Percentiles rank a stretch among this genome's conserved stretches.
Evolutionary conservation across 2,329 filamentous ascomycete genomes (phyloP).

Genomic region (Xylaria sp.): DNA sequence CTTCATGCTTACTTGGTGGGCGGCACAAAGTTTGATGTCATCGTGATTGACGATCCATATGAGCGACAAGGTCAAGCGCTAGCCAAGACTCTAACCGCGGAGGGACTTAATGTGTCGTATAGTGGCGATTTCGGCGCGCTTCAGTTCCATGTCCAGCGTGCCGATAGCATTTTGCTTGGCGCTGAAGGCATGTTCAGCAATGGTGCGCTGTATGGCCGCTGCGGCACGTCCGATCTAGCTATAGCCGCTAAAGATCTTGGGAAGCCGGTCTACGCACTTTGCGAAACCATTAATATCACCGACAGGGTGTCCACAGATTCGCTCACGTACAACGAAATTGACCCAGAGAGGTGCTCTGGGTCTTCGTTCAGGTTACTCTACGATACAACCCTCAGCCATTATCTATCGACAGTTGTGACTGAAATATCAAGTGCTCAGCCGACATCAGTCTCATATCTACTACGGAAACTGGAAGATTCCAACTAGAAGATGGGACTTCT

Average conservation of each 20-base stretch:
- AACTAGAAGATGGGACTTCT: slow-evolving; percentile 44
- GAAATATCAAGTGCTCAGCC: slow-evolving; percentile 88
- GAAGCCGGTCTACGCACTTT: slow-evolving; percentile 85
- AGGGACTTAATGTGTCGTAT: slow-evolving; percentile 80
- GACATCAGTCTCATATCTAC: slow-evolving; percentile 75
- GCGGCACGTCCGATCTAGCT: slow-evolving; percentile 86
- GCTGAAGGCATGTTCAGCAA: slow-evolving; percentile 97
- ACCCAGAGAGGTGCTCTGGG: slow-evolving; percentile 68
- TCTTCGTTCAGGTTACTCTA: slow-evolving; percentile 74
- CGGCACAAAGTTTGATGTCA: slow-evolving; percentile 80
- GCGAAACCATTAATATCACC: slow-evolving; percentile 92
- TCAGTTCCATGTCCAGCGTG: slow-evolving; percentile 69
- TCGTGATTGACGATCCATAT: slow-evolving; percentile 76
- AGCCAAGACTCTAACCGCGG: slow-evolving; percentile 69
- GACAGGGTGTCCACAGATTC: slow-evolving; percentile 87
- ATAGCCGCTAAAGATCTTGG: slow-evolving; percentile 78
- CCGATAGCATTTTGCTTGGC: slow-evolving; percentile 78
- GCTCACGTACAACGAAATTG: slow-evolving; percentile 93
- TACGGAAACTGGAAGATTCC: slow-evolving; percentile 63
- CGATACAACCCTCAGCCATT: slow-evolving; percentile 87
- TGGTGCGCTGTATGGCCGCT: slow-evolving; percentile 84
- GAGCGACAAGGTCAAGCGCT: slow-evolving; percentile 61
- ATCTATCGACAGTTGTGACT: slow-evolving; percentile 86
- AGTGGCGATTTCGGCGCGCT: slow-evolving; percentile 77
- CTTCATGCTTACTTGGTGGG: slow-evolving; percentile 68